Evolutionary conservation across 805 yeast genomes (phyloP).

Genomic region (Nakazawaea wickerhamii): DNA sequence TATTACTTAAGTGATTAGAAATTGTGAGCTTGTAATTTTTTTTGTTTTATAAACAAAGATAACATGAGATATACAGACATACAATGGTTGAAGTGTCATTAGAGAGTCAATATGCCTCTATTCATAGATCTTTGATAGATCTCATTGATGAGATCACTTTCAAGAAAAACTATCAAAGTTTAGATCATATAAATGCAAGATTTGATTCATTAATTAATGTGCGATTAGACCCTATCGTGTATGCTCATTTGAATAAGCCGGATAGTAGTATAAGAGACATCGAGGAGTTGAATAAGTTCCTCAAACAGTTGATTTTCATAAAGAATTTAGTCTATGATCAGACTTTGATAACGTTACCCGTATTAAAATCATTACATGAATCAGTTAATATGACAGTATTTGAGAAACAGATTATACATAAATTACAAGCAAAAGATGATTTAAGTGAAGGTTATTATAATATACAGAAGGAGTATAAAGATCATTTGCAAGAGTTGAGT

Average conservation of each 20-base stretch:
- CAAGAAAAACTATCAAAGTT: constrained; percentile 11
- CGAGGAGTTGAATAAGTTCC: constrained; percentile 3
- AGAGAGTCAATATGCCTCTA: constrained; percentile 22
- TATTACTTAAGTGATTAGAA: background rate
- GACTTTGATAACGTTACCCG: constrained; percentile 15
- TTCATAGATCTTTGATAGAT: constrained; percentile 27
- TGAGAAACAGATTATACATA: background rate
- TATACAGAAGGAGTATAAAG: constrained; percentile 2
- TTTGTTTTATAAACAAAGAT: background rate
- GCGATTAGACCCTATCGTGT: constrained; percentile 7
- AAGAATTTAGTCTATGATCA: constrained; percentile 13
- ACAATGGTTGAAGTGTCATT: background rate
- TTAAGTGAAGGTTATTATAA: background rate
- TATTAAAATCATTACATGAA: constrained; percentile 13
- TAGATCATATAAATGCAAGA: background rate
- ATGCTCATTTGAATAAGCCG: constrained; percentile 3
- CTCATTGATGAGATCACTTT: constrained; percentile 28
- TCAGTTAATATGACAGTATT: constrained; percentile 6
- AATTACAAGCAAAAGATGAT: constrained; percentile 8
- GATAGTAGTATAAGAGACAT: background rate
- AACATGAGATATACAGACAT: background rate
- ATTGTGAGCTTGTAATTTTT: background rate
- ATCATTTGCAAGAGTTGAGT: constrained; percentile 10
- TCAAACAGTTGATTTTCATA: constrained; percentile 7
- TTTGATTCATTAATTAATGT: background rate